Conservation (phyloP, 225 moss, liverwort and hornwort genomes). For the Bryoerythrophyllum caledonicum region DNA sequence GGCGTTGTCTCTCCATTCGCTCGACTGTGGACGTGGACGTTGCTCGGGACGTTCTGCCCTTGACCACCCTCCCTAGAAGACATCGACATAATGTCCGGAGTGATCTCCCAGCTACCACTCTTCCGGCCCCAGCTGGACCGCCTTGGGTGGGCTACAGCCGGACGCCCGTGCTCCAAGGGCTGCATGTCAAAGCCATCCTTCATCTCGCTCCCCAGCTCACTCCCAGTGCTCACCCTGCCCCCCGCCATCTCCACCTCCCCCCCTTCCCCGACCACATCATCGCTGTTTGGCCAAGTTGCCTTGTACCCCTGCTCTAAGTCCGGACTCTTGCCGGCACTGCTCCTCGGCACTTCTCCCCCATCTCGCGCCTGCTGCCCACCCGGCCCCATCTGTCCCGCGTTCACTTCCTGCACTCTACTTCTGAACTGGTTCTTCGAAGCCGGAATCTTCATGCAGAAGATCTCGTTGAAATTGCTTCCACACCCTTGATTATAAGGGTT, state of each 20-base stretch:
- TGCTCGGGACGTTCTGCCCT: background rate
- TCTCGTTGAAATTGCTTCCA: conserved; percentile 76
- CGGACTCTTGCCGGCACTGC: conserved; percentile 15
- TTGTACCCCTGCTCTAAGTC: conserved; percentile 90
- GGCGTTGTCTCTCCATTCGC: conserved; percentile 72
- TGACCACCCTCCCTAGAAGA: conserved; percentile 56
- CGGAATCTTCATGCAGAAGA: conserved; percentile 72
- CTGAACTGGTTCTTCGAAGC: conserved; percentile 86
- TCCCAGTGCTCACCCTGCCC: conserved; percentile 89
- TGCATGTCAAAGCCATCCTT: conserved; percentile 85
- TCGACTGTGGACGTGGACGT: conserved; percentile 24
- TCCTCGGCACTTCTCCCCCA: no score
- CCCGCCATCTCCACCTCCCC: conserved; percentile 71
- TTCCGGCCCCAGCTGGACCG: conserved; percentile 94
- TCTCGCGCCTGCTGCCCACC: no score
- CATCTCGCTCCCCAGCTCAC: conserved; percentile 81
- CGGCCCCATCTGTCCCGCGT: conserved; percentile 41
- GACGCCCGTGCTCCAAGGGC: conserved; percentile 59
- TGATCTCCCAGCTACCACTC: conserved; percentile 98
- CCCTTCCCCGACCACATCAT: conserved; percentile 65
- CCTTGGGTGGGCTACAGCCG: conserved; percentile 66
- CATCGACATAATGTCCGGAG: conserved; percentile 76
- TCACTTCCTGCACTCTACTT: conserved; percentile 60
- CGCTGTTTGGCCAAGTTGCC: conserved; percentile 67
- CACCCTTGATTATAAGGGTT: conserved; percentile 89